phyloP scores from a whole-genome alignment of 306 rosid genomes.

The Castanospermum australe region DNA sequence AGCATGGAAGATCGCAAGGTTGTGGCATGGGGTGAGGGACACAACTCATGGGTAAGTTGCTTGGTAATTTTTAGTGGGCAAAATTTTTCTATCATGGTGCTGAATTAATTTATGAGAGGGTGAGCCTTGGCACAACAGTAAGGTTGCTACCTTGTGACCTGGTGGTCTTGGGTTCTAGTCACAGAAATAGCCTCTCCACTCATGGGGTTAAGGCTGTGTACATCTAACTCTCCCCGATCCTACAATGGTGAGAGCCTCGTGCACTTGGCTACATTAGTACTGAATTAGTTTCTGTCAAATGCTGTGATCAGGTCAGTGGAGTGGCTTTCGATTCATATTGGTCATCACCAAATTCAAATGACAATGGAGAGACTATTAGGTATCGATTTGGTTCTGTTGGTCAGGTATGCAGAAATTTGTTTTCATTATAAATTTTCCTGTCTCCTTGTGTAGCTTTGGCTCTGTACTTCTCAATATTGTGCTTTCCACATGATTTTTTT shows the following conservation, averaged over 20 bases:
- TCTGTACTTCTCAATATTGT: constrained; percentile 9
- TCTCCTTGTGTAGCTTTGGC: not conserved
- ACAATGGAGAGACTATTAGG: constrained; percentile 51
- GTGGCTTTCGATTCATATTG: constrained; percentile 97
- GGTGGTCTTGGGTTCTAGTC: not conserved
- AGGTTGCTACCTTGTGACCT: constrained; percentile 1
- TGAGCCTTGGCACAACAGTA: not conserved
- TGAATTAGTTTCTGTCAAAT: constrained; percentile 21
- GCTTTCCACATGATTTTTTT: not conserved
- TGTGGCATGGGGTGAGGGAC: constrained; percentile 99
- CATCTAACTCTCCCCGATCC: not conserved
- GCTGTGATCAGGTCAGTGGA: constrained; percentile 82
- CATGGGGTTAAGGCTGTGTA: not conserved
- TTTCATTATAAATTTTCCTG: not conserved
- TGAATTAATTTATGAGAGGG: not conserved
- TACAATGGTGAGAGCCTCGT: not conserved
- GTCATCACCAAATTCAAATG: constrained; percentile 86
- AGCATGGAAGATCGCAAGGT: constrained; percentile 98
- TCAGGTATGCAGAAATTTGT: constrained; percentile 55
- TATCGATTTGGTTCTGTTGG: constrained; percentile 98
- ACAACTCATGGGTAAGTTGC: constrained; percentile 89
- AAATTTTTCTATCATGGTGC: not conserved
- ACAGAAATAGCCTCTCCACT: not conserved
- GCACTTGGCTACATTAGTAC: not conserved
- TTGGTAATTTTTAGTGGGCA: constrained; percentile 8